These are phyloP conservation scores for Phytophthora megakarya DNA, from an alignment of 352 stramenopile species.

Conservation along the genomic window DNA sequence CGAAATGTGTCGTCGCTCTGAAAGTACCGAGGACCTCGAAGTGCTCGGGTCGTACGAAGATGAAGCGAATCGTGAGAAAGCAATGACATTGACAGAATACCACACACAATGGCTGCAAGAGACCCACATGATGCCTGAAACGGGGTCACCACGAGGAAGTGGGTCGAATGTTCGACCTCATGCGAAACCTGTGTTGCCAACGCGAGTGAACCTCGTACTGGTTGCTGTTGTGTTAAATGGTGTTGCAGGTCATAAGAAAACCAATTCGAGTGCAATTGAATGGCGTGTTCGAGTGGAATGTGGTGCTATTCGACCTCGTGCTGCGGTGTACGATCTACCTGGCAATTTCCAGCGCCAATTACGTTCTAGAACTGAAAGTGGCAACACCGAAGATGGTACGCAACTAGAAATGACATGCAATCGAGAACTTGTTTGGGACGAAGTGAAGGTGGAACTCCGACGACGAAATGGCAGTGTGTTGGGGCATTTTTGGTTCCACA, in stretches of 20 bases:
- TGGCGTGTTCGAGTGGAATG: conserved; percentile 63
- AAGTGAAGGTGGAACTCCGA: conserved; percentile 60
- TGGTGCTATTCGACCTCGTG: conserved; percentile 32
- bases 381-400: conserved; percentile 17
- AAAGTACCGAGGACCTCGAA: conserved; percentile 17
- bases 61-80: conserved; percentile 30
- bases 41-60: conserved; percentile 27
- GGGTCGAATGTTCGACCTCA: conserved; percentile 21
- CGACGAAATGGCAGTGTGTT: conserved; percentile 46
- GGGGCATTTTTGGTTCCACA: conserved; percentile 83
- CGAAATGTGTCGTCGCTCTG: conserved; percentile 49
- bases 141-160: conserved; percentile 22
- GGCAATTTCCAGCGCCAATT: conserved; percentile 26
- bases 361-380: conserved; percentile 2
- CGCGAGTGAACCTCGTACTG: conserved; percentile 43
- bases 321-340: conserved; percentile 30
- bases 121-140: conserved; percentile 29
- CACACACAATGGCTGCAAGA: conserved; percentile 52
- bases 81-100: conserved; percentile 46
- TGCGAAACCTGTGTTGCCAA: conserved; percentile 36
- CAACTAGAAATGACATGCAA: conserved; percentile 53
- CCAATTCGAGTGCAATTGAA: conserved; percentile 40
- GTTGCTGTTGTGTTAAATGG: conserved; percentile 48
- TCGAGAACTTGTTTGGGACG: conserved; percentile 61
- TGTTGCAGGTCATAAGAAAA: conserved; percentile 49